Conservation (phyloP, 306 rosid genomes). For the Geum urbanum region DNA sequence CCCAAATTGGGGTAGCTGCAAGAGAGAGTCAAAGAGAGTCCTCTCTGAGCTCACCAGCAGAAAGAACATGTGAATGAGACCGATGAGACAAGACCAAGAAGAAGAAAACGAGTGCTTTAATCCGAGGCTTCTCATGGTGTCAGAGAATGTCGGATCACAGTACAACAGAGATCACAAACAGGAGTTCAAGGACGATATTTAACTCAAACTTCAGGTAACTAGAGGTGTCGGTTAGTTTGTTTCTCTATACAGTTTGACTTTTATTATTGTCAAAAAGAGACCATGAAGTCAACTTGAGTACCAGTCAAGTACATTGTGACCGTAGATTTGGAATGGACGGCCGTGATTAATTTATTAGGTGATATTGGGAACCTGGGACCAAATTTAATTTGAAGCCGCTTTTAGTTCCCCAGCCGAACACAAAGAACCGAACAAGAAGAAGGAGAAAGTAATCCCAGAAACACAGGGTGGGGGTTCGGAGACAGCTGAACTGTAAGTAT, state of each 20-base stretch:
- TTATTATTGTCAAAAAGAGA: neutral
- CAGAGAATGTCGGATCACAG: neutral
- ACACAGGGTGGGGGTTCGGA: too few relatives aligned
- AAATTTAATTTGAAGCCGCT: too few relatives aligned
- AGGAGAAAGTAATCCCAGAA: too few relatives aligned
- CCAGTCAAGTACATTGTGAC: too few relatives aligned
- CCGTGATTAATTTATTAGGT: too few relatives aligned
- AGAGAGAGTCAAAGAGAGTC: constrained; percentile 41
- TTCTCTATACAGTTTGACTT: too few relatives aligned
- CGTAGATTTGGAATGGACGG: too few relatives aligned
- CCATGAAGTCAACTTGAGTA: too few relatives aligned
- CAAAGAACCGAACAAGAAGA: too few relatives aligned
- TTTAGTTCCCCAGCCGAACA: too few relatives aligned
- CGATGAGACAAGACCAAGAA: constrained; percentile 20
- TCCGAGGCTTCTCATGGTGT: constrained; percentile 36
- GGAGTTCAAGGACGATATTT: neutral
- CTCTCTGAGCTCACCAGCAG: constrained; percentile 24
- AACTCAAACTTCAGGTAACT: neutral
- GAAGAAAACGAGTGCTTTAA: constrained; percentile 27
- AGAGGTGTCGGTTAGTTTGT: neutral
- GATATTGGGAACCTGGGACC: too few relatives aligned
- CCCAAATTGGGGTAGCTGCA: constrained; percentile 43
- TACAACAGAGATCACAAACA: neutral
- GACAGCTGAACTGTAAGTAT: too few relatives aligned
- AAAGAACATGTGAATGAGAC: constrained; percentile 20